phyloP scores from a whole-genome alignment of 2,329 filamentous ascomycete genomes.

The Volutella citrinella region DNA sequence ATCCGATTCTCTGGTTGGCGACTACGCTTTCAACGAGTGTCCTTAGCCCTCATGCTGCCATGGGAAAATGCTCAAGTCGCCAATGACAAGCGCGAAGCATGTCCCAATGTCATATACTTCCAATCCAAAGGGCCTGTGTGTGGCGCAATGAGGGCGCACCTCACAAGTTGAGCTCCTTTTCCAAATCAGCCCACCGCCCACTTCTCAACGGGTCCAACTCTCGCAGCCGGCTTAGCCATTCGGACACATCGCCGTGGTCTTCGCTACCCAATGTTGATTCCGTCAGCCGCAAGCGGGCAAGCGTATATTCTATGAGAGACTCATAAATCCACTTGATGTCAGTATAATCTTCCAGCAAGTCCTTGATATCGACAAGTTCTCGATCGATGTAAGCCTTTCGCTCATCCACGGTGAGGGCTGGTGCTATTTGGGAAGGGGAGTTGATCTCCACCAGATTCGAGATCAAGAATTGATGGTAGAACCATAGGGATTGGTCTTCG shows the following conservation, averaged over 20 bases:
- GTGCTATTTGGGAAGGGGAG: slow-evolving; percentile 57
- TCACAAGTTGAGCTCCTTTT: slow-evolving; percentile 39
- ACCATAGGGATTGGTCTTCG: slow-evolving; percentile 95
- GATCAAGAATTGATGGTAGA: slow-evolving; percentile 89
- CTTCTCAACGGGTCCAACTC: slow-evolving; percentile 70
- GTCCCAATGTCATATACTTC: no score
- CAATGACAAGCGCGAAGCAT: no score
- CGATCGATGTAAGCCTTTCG: slow-evolving; percentile 62
- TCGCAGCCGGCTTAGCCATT: slow-evolving; percentile 64
- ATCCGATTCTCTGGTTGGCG: no score
- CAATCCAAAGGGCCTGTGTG: no score
- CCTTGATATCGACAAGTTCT: slow-evolving; percentile 73
- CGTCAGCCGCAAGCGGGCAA: slow-evolving; percentile 55
- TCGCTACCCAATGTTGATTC: slow-evolving; percentile 35
- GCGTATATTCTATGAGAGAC: slow-evolving; percentile 72
- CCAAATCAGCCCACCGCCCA: slow-evolving; percentile 73
- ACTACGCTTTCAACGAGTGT: no score
- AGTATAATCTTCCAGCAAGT: slow-evolving; percentile 57
- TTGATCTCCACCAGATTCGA: slow-evolving; percentile 57
- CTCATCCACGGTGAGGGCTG: slow-evolving; percentile 58
- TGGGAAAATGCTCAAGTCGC: no score
- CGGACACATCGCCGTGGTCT: slow-evolving; percentile 44
- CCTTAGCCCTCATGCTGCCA: no score
- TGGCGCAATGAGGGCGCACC: no score
- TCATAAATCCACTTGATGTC: slow-evolving; percentile 84